These are phyloP conservation scores for Dorcoceras hygrometricum DNA, from an alignment of 257 asterid species.

Conservation along the genomic window DNA sequence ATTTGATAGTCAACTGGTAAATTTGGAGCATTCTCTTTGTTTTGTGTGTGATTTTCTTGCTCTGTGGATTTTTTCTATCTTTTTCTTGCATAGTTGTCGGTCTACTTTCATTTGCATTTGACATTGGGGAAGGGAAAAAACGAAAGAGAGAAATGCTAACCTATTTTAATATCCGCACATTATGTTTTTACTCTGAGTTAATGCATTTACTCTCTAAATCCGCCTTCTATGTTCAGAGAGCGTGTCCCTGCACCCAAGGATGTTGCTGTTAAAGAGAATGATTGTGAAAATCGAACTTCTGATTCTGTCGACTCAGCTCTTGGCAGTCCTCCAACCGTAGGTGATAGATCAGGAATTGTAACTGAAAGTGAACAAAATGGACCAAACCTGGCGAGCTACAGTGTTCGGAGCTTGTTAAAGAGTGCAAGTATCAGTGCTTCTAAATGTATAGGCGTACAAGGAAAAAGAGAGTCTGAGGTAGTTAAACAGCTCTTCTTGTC, in stretches of 20 bases:
- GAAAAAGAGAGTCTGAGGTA: constrained; percentile 59
- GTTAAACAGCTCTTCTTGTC: neutral
- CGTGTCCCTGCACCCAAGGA: constrained; percentile 81
- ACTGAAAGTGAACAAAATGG: constrained; percentile 37
- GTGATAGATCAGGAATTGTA: constrained; percentile 36
- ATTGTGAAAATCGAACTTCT: constrained; percentile 54
- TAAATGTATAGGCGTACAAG: constrained; percentile 67
- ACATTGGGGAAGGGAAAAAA: no score
- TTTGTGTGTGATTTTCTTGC: no score
- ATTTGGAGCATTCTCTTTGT: no score
- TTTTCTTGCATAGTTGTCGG: no score
- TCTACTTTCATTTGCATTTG: no score
- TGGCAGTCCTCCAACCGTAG: constrained; percentile 51
- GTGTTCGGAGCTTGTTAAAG: constrained; percentile 87
- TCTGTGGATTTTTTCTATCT: no score
- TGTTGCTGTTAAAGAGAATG: constrained; percentile 41
- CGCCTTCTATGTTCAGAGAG: constrained; percentile 48
- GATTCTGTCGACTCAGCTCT: constrained; percentile 64
- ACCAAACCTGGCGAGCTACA: constrained; percentile 42
- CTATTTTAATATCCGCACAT: no score
- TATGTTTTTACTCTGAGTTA: no score
- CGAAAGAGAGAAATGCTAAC: no score
- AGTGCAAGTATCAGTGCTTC: constrained; percentile 94
- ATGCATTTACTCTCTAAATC: neutral
- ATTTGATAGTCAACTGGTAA: no score